Evolutionary conservation across 306 rosid species (phyloP).

Genomic region (Ziziphus jujuba): DNA sequence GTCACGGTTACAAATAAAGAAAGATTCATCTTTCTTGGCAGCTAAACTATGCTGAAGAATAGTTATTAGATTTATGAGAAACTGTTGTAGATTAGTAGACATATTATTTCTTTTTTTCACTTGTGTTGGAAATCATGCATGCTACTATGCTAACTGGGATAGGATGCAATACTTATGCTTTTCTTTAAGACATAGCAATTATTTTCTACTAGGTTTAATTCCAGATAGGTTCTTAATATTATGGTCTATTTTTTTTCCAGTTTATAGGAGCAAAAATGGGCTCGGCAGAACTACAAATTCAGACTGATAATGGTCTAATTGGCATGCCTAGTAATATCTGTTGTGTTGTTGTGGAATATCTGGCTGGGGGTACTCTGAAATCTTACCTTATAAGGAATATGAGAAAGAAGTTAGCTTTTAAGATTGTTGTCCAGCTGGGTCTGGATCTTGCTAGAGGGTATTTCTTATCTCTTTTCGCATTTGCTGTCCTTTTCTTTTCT

Average conservation of each 20-base stretch:
- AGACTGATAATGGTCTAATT: constrained; percentile 81
- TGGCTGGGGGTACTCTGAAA: constrained; percentile 82
- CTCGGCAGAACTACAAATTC: constrained; percentile 81
- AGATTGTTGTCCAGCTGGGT: constrained; percentile 86
- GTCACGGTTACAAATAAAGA: too few relatives aligned
- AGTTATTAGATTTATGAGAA: too few relatives aligned
- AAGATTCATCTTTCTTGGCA: too few relatives aligned
- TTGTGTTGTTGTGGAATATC: constrained; percentile 97
- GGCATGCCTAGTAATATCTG: constrained; percentile 91
- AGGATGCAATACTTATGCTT: background rate
- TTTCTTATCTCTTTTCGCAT: background rate
- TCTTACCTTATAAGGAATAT: constrained; percentile 85
- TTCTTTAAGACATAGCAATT: background rate
- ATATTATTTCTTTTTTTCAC: background rate
- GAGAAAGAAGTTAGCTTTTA: constrained; percentile 89
- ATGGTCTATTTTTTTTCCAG: constrained; percentile 41
- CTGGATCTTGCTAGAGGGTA: constrained; percentile 99
- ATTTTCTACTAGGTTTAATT: background rate
- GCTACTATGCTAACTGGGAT: background rate
- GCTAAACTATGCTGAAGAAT: too few relatives aligned
- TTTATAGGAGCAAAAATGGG: constrained; percentile 98
- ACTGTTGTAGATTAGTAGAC: background rate
- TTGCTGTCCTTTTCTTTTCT: constrained; percentile 6
- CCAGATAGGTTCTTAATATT: constrained; percentile 3
- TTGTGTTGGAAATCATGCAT: background rate